Base-by-base conservation (phyloP, 495 filamentous ascomycete genomes). In the Xylaria intraflava region DNA sequence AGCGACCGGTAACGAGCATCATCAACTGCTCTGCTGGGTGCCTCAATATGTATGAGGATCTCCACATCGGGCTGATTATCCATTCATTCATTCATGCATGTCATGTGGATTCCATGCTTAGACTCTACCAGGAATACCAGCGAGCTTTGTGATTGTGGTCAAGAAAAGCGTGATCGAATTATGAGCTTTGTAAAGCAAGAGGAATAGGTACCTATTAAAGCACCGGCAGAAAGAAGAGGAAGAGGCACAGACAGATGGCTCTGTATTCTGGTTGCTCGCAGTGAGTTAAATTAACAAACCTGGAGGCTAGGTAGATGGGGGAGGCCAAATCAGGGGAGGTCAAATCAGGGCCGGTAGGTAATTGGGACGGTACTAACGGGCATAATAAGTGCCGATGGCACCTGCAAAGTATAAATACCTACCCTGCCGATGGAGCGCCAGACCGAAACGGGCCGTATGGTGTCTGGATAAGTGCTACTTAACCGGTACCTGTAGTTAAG, bases 1-100 rank as follows among this genome's bases (percentile, higher is more conserved):
- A 87, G 73, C 16, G 74, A 75, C 23, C 84, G 71, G 65, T 90
- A 88, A 53, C 68, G 65, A 3, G 72, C 72, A 67, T 90, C 87
- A 55, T 89, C 83, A 38, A 59, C 61, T 24, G 65, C 74, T 45
- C 66, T 72, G 64, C 83, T 82, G 45, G 86, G 81, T 27, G 84
- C 86, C 29, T 80, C 72, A 59, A 84, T 75, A 66, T 89, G 86
- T 19, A 88, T 79, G 44, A 89, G 73, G 42, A 89, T 82, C 69
- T 89, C 84, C 14, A 71, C 66, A 30, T 72, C 64, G 26, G 57
- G 49, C 24, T 59, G 62, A 46, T 40, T 50, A 44, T 65, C 63
- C 66, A 70, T 72, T 31, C 46, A 56, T 49, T 39, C 20, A 17
- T 11, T 24, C 20, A 50, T 44, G 36, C 55, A 56, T 59, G 46